A percentile compares a stretch with the other conserved stretches of the same genome.
Evolutionary conservation across 2,329 filamentous ascomycete genomes (phyloP).

Genomic region (Cercospora sp.): DNA sequence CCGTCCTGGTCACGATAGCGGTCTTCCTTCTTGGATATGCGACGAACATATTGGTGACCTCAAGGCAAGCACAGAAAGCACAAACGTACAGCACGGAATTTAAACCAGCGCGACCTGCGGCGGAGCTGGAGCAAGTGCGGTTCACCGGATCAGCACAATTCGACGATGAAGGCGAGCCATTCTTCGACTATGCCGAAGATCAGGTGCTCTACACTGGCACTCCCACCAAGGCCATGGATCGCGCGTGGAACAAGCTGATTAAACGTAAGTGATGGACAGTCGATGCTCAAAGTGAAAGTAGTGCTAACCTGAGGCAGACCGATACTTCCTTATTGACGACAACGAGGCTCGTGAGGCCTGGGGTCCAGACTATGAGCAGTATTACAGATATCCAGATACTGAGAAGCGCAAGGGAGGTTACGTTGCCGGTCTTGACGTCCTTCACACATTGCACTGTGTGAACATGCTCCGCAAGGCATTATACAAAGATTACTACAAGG

Average conservation of each 20-base stretch:
- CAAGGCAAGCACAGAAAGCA: background rate
- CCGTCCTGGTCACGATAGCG: background rate
- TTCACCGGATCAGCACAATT: slow-evolving; percentile 11
- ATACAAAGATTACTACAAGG: slow-evolving; percentile 12
- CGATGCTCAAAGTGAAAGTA: background rate
- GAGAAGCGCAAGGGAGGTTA: slow-evolving; percentile 19
- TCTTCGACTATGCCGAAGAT: background rate
- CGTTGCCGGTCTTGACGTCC: slow-evolving; percentile 24
- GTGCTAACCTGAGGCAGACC: slow-evolving; percentile 6
- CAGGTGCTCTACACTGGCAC: slow-evolving; percentile 6
- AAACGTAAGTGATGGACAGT: slow-evolving; percentile 1
- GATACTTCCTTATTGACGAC: slow-evolving; percentile 28
- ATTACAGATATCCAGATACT: slow-evolving; percentile 1
- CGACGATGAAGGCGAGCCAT: slow-evolving; percentile 13
- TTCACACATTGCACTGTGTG: slow-evolving; percentile 27
- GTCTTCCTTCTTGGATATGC: background rate
- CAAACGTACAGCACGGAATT: slow-evolving; percentile 5
- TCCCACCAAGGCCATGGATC: slow-evolving; percentile 7
- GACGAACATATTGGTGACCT: background rate
- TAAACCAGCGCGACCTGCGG: background rate
- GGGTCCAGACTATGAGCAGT: slow-evolving; percentile 12
- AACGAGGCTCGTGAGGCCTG: slow-evolving; percentile 24
- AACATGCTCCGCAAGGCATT: slow-evolving; percentile 12
- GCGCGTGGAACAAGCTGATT: slow-evolving; percentile 12
- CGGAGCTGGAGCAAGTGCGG: slow-evolving; percentile 4